phyloP scores from a whole-genome alignment of 2,329 filamentous ascomycete species.

The Chaetomium sp. region DNA sequence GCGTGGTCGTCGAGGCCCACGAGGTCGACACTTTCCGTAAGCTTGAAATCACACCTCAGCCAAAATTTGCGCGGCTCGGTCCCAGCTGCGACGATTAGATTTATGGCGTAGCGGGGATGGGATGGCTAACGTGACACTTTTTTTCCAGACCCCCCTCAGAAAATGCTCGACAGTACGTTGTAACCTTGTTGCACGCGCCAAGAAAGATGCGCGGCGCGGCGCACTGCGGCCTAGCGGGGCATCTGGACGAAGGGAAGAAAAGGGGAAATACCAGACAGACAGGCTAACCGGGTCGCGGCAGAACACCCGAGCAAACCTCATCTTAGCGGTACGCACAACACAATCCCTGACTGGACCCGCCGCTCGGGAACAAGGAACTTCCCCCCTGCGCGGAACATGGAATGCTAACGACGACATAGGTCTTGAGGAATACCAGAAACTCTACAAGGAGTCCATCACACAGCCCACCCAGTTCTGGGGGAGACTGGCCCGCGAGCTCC shows the following conservation, averaged over 20 bases:
- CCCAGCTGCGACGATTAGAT: no score
- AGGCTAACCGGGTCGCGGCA: constrained; percentile 37
- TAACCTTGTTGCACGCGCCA: constrained; percentile 13
- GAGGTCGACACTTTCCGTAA: constrained; percentile 67
- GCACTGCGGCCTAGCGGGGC: constrained; percentile 3
- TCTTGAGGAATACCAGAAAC: constrained; percentile 59
- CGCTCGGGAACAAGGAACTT: constrained; percentile 6
- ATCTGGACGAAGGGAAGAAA: constrained; percentile 20
- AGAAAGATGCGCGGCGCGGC: constrained; percentile 1
- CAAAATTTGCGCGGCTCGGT: no score
- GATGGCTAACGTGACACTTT: constrained; percentile 18
- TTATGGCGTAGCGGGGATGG: neutral
- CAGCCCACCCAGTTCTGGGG: constrained; percentile 89
- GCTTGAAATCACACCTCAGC: constrained; percentile 22
- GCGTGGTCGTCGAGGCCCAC: constrained; percentile 69
- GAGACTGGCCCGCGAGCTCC: constrained; percentile 73
- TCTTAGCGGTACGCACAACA: constrained; percentile 47
- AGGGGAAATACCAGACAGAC: neutral
- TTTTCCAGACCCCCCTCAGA: constrained; percentile 52
- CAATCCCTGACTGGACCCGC: constrained; percentile 7
- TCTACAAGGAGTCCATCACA: constrained; percentile 81
- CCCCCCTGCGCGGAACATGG: constrained; percentile 9
- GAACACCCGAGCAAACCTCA: constrained; percentile 67
- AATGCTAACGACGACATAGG: constrained; percentile 36
- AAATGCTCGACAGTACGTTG: constrained; percentile 61